A percentile compares a stretch with the other conserved stretches of the same genome.
Conservation (phyloP, 345 rosid species). For the Pistacia vera region DNA sequence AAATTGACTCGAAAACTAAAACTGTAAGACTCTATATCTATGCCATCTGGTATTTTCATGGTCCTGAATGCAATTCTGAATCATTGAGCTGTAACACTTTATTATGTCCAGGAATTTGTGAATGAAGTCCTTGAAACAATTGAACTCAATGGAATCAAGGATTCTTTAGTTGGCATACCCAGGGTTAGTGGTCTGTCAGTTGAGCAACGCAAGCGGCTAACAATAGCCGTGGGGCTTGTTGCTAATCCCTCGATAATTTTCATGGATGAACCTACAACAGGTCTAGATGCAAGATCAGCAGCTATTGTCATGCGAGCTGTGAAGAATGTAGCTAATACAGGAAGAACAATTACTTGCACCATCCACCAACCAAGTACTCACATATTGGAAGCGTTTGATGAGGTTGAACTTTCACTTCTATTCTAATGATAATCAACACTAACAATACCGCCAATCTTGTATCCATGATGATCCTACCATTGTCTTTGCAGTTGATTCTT, state of each 20-base stretch:
- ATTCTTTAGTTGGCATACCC: neutral
- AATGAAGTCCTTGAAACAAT: neutral
- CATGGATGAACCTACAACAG: conserved; percentile 6
- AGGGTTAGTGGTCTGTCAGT: conserved; percentile 2
- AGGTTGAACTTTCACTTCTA: neutral
- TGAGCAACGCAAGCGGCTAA: conserved; percentile 9
- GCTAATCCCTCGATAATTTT: conserved; percentile 10
- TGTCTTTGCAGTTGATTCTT: too few relatives aligned
- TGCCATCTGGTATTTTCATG: neutral
- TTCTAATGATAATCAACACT: too few relatives aligned
- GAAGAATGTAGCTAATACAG: conserved; percentile 5
- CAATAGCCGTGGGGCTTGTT: conserved; percentile 7
- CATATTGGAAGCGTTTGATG: conserved; percentile 15
- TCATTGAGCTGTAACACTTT: too few relatives aligned
- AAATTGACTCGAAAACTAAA: conserved; percentile 37
- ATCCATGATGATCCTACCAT: too few relatives aligned
- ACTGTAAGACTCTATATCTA: conserved; percentile 17
- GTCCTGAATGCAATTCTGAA: neutral
- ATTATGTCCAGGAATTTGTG: neutral
- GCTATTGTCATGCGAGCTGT: conserved; percentile 4
- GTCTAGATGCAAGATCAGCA: conserved; percentile 8
- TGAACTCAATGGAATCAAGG: neutral
- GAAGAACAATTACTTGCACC: conserved; percentile 11
- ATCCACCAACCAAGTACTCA: conserved; percentile 16
- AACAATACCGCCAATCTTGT: too few relatives aligned